phyloP scores from a whole-genome alignment of 169 alveolate species.

The Plasmodium ovale region DNA sequence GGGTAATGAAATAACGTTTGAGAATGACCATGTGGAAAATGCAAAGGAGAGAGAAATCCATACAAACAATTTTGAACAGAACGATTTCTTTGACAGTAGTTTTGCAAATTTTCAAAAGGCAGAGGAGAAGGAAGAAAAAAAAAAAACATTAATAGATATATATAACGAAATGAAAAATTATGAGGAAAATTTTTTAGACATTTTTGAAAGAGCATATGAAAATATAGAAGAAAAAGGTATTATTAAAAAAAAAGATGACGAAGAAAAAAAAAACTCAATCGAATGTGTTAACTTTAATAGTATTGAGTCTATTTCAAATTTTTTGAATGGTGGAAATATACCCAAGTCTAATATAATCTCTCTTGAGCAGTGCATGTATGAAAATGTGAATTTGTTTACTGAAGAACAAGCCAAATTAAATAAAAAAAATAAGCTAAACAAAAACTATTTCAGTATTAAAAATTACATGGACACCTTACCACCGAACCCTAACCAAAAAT shows the following conservation, averaged over 20 bases:
- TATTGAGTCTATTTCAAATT: slow-evolving; percentile 33
- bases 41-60: background rate
- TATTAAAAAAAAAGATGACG: background rate
- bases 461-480: slow-evolving; percentile 46
- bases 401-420: slow-evolving; percentile 47
- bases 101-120: slow-evolving; percentile 70
- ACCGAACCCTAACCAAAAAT: slow-evolving; percentile 42
- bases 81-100: slow-evolving; percentile 28
- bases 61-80: slow-evolving; percentile 10
- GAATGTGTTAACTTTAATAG: slow-evolving; percentile 18
- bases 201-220: slow-evolving; percentile 18
- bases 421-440: slow-evolving; percentile 62
- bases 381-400: slow-evolving; percentile 16
- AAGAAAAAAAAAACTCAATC: background rate
- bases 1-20: background rate
- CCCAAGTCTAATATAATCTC: background rate
- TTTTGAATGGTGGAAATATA: background rate
- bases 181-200: slow-evolving; percentile 45
- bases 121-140: slow-evolving; percentile 9
- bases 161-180: slow-evolving; percentile 61
- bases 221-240: slow-evolving; percentile 9
- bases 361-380: background rate
- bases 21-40: background rate
- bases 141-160: slow-evolving; percentile 14
- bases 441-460: slow-evolving; percentile 11